These are phyloP conservation scores for Dactylellina leptospora DNA, from an alignment of 2,329 filamentous ascomycete genomes.

Conservation along the genomic window DNA sequence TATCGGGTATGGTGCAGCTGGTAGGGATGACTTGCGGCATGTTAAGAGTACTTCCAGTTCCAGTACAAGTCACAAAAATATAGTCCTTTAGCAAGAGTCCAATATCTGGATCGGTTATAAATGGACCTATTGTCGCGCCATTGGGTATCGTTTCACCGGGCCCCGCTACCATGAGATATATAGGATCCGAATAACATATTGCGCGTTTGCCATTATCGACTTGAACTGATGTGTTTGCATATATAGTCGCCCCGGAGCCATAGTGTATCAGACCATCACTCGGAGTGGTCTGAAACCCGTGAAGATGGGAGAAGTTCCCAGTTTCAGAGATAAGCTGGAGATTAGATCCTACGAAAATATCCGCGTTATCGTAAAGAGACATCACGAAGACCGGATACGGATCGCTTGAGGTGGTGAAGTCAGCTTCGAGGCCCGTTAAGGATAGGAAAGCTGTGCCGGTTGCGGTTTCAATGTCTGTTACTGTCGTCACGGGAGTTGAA, in stretches of 20 bases:
- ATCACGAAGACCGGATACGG: constrained; percentile 34
- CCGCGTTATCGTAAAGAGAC: constrained; percentile 2
- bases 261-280: constrained; percentile 24
- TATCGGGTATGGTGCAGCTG: constrained; percentile 8
- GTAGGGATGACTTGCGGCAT: background rate
- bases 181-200: constrained; percentile 16
- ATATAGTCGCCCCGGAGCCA: constrained; percentile 15
- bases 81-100: constrained; percentile 15
- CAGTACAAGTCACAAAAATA: constrained; percentile 3
- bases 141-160: constrained; percentile 1
- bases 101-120: constrained; percentile 28
- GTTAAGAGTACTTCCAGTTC: background rate
- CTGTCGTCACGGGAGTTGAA: background rate
- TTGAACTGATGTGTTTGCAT: constrained; percentile 32
- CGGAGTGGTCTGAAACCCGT: constrained; percentile 28
- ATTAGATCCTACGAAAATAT: constrained; percentile 8
- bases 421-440: constrained; percentile 20
- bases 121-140: constrained; percentile 25
- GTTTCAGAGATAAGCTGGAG: constrained; percentile 10
- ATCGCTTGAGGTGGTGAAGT: constrained; percentile 21
- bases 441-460: background rate
- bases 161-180: constrained; percentile 10
- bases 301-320: constrained; percentile 17
- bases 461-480: background rate
- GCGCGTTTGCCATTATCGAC: constrained; percentile 14